These are phyloP conservation scores for Tricholoma flavovirens DNA, from an alignment of 768 basidiomycete species.

Conservation along the genomic window DNA sequence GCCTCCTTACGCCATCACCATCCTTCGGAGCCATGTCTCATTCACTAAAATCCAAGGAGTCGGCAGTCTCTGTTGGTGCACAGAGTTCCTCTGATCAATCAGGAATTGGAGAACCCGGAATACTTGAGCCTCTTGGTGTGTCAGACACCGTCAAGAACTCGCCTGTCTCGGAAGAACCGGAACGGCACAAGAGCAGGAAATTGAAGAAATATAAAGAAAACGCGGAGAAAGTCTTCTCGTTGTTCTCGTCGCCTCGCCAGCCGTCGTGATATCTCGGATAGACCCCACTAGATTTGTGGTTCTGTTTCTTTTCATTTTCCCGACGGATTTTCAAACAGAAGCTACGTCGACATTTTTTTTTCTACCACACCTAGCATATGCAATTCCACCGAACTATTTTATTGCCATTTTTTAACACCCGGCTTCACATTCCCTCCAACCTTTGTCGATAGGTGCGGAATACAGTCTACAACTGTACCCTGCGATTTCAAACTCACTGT, in stretches of 20 bases:
- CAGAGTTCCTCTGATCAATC: slow-evolving; percentile 73
- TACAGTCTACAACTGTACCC: slow-evolving; percentile 4
- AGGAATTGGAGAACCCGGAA: slow-evolving; percentile 41
- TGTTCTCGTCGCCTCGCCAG: slow-evolving; percentile 71
- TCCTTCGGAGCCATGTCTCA: slow-evolving; percentile 52
- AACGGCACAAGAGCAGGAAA: slow-evolving; percentile 67
- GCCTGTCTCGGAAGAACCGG: slow-evolving; percentile 37
- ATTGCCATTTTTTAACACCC: slow-evolving; percentile 23
- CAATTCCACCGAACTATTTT: slow-evolving; percentile 23
- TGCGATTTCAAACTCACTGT: slow-evolving; percentile 12
- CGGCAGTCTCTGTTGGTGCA: slow-evolving; percentile 65
- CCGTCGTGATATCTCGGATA: slow-evolving; percentile 17
- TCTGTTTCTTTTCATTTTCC: slow-evolving; percentile 6
- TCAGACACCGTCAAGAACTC: slow-evolving; percentile 13
- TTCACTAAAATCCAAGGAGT: slow-evolving; percentile 78
- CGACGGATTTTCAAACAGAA: not conserved
- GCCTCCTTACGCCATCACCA: slow-evolving; percentile 59
- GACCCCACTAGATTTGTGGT: slow-evolving; percentile 6
- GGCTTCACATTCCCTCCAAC: slow-evolving; percentile 13
- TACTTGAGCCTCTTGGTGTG: slow-evolving; percentile 12
- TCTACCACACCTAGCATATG: slow-evolving; percentile 15
- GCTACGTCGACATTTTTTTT: slow-evolving; percentile 3
- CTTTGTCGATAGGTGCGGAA: slow-evolving; percentile 7
- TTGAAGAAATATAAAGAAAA: slow-evolving; percentile 84
- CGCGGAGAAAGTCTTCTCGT: slow-evolving; percentile 78